A percentile compares a stretch with the other conserved stretches of the same genome.
Evolutionary conservation across 768 basidiomycete genomes (phyloP).

Genomic region (Grammothele lineata): DNA sequence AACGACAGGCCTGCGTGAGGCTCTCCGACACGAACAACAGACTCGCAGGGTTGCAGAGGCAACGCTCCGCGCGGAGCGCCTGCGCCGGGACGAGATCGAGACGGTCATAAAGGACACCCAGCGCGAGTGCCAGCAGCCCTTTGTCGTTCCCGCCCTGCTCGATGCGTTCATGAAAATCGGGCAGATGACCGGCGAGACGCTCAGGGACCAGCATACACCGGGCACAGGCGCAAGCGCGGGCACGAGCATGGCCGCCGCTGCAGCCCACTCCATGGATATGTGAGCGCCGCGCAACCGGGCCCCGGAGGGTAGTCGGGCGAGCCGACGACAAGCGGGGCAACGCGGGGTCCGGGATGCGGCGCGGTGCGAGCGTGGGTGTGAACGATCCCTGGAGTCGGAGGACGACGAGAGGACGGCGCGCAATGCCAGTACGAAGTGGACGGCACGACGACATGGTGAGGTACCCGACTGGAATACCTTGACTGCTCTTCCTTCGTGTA

Average conservation of each 20-base stretch:
- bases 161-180: slow-evolving; percentile 28
- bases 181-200: slow-evolving; percentile 22
- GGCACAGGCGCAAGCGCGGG: background rate
- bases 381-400: no score
- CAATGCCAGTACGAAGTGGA: no score
- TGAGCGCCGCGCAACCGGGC: background rate
- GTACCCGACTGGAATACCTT: background rate
- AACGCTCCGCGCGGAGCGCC: slow-evolving; percentile 21
- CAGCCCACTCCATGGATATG: background rate
- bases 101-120: slow-evolving; percentile 21
- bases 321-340: background rate
- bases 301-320: background rate
- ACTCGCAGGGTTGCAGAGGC: slow-evolving; percentile 21
- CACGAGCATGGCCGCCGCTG: background rate
- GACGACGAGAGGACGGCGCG: no score
- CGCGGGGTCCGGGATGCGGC: background rate
- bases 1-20: slow-evolving; percentile 18
- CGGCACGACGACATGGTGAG: background rate
- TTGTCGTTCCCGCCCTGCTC: slow-evolving; percentile 29
- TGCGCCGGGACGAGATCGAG: slow-evolving; percentile 20
- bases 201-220: slow-evolving; percentile 2
- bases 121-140: slow-evolving; percentile 24
- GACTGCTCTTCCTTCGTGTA: background rate
- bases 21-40: slow-evolving; percentile 16
- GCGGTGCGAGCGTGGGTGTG: no score